Evolutionary conservation across 1,284 basidiomycete genomes (phyloP), one percentile per base, ranked within the genome.

Genomic region (Trichosporon faecale): DNA sequence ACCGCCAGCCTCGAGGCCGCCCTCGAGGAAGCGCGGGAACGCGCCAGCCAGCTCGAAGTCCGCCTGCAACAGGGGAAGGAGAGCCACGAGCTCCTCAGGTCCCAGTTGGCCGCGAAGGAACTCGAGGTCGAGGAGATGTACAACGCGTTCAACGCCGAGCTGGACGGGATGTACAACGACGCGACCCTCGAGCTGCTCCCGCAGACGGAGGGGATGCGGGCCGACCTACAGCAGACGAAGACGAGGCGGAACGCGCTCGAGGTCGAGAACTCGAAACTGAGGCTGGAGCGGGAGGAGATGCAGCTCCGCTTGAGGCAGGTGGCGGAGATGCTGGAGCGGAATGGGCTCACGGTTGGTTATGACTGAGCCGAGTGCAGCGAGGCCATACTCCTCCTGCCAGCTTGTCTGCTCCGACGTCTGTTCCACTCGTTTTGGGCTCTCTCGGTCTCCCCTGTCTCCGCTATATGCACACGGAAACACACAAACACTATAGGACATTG

Each of bases 41-140:
- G 92, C 78, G 89, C 89, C 87, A 86, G 80, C 84, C 85, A 3
- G 76, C 79, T 87, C n/a, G 86, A 86, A 61, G 80, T 87, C 18
- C 91, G 93, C 73, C 84, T 94, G 25, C 86, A 88, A 73, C 88
- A 89, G 70, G 85, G 87, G 9, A 90, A 88, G 74, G 88, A 91
- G 23, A 90, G 92, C 78, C 89, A 88, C 71, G 91, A 92, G 71
- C 85, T 93, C 35, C 87, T 94, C 11, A 91, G 91, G 78, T 88
- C 88, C 70, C 86, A 94, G 57, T 85, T 94, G 3, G 85, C 86
- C 12, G 91, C 93, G 76, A 87, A 88, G 40, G 91, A 89, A n/a
- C 87, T 89, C 1, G 93, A 95, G 85, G 91, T 94, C 79, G 92
- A 94, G 76, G 91, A 93, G 77, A 90, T 95, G 86, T 95, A 94